Evolutionary conservation across 345 rosid species (phyloP), one percentile per base, ranked within the genome.

Genomic region (Eutrema heterophyllum): DNA sequence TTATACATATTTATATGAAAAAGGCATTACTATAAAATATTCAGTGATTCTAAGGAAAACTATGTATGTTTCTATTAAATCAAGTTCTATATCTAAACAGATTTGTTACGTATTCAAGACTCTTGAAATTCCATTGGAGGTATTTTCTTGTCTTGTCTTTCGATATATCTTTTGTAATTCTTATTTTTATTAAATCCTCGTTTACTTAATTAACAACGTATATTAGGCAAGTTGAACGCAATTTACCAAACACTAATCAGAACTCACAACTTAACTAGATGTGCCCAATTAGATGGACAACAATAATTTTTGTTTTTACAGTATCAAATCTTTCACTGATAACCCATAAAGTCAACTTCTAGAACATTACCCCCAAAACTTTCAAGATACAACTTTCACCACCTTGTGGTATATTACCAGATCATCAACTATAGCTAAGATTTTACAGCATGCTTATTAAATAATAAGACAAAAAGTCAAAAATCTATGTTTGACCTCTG

Each of bases 241-340:
- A 52, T 67, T 59, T 68, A 68, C 73, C 62, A 45, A 58, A 68
- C 73, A 67, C 55, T 67, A 74, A 75, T 59, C 53, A 74, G 35
- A 74, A 41, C n/a, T 51, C 56, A 59, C 63, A 51, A 35, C 55
- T 67, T 67, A 68, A 75, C 73, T 41, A 52, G 56, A 68, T 66
- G 45, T 66, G 46, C 13, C 77, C 58, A 65, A 55, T 26, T 65
- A 45, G 51, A 27, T 60, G 49, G 63, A 59, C 68, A 67, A 7
- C 33, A 43, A 26, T 29, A 32, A 51, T 60, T 68, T 52, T 68
- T 75, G 18, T 51, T 72, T 67, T 61, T 38, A 68, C 65, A 62
- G 45, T 68, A 68, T 44, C 64, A 68, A 30, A 72, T 52, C 43
- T 52, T 76, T 69, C 53, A 69, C 38, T 53, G 43, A 45, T 50